Base-by-base conservation (phyloP, 2,329 filamentous ascomycete genomes). In the Scedosporium aurantiacum region DNA sequence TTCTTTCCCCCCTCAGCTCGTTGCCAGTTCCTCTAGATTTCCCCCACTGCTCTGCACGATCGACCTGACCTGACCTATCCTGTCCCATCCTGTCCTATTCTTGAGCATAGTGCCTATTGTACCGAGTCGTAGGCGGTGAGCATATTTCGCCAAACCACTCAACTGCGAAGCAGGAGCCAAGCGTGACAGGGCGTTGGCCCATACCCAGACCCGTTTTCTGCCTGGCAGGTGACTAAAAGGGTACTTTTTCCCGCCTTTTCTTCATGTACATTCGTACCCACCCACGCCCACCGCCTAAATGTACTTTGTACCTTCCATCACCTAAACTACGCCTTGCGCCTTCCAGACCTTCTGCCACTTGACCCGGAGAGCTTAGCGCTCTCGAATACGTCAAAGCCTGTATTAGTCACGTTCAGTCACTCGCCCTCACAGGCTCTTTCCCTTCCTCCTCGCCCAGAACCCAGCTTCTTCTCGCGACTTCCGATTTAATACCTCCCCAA, bases 391-490 rank as follows among this genome's bases (percentile, higher is more conserved):
- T 60, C 58, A 60, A 52, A 40, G 43, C n/a, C 41, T 45, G 58
- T 60, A 60, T 60, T 60, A 60, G 58, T 60, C 58, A 60, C 58
- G 16, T 57, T 23, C 27, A 57, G 40, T 60, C 43, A 32, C 58
- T 50, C 41, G 25, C 43, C 43, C 43, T 60, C 32, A 3, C 14
- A n/a, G n/a, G 32, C 32, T 37, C 32, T 37, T 32, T 59, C 43
- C 27, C 43, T 12, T 25, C 47, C n/a, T 52, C 47, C n/a, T 52
- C 47, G 5, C 43, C 25, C 18, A 25, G n/a, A 58, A 27, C 37
- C 37, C 57, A 43, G 21, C 43, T 59, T 21, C 43, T 59, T 21
- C 23, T 50, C 7, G 58, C 58, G 27, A 40, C 58, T 52, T 50
- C 12, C 43, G 47, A 59, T 40, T 23, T 16, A 57, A 18, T 27